Evolutionary conservation across 2,329 filamentous ascomycete species (phyloP), one percentile per base, ranked within the genome.

Genomic region (Ophiosphaerella narmari): DNA sequence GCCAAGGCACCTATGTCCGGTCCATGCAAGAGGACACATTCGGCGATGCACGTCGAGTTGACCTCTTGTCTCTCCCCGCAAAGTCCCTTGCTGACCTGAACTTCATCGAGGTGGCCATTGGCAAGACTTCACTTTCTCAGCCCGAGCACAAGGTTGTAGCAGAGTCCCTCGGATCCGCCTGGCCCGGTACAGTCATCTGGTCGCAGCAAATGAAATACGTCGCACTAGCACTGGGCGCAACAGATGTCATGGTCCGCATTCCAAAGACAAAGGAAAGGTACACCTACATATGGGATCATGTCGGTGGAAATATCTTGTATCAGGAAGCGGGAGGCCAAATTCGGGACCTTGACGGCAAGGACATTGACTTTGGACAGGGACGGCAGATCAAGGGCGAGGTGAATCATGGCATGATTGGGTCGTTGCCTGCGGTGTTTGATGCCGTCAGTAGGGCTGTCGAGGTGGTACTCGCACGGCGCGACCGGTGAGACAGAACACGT

Each of bases 271-370:
- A 68, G 29, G 65, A 68, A 7, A 74, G 80, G 53, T 78, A 74
- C 39, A 79, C 78, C 1, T 75, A 76, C 48, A 70, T 81, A n/a
- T 83, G 80, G 80, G 81, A 83, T 62, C 81, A 83, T 65, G 78
- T 78, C 1, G 80, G 80, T 5, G 80, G 80, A 0, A 77, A 80
- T 57, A 62, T 83, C 23, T 73, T 83, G 37, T 78, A 74, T 46
- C 65, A 77, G 47, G 81, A 83, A 59, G 72, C 77, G 1, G 81
- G 81, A 6, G 78, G 77, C 7, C 68, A 73, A 41, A 75, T 83
- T 21, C 78, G 74, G 2, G 81, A 84, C 62, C 64, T 82, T 38
- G 66, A 79, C 26, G 81, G 81, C 1, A 77, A 72, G 32, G 58
- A 71, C 3, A 77, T 83, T 31, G 77, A 81, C 50, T 81, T 80